Evolutionary conservation across 2,329 filamentous ascomycete species (phyloP), one percentile per base, ranked within the genome.

Genomic region (Parasarocladium wereldwijsianum): DNA sequence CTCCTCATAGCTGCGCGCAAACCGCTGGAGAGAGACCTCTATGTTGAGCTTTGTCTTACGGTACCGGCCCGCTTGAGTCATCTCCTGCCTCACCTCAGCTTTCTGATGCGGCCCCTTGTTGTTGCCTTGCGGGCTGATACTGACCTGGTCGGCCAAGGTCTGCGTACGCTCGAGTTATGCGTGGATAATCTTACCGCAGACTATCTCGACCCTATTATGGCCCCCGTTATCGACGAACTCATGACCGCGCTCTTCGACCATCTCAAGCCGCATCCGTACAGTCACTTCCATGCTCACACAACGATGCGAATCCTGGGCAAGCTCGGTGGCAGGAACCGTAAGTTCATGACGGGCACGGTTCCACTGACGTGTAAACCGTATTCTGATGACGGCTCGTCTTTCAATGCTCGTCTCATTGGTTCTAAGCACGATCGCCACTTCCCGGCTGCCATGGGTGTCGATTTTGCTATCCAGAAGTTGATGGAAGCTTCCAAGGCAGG

Each of bases 171-270:
- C 5, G 90, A 99, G 46, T 69, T 99, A 2, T 99, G 90, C 45
- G 90, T 99, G 12, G 90, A 99, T 39, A 99, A 99, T 43, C 66
- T 99, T 1, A 98, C 92, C 0, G 87, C 90, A 0, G 90, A 98
- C 45, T 99, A 98, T 46, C 62, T 99, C 10, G 90, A 99, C 43
- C 92, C 90, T 0, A 96, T 99, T 44, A 98, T 98, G 87, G 84
- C 87, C 3, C 92, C 90, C 0, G 92, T 96, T 16, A 96, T 99
- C 52, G 87, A 98, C 43, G 90, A 99, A 47, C 64, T 99, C 25
- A 98, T 98, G 90, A 90, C 85, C 26, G 87, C 87, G 2, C 64
- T 99, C 1, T 98, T 93, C 66, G 86, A 94, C 38, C 92, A 98
- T 50, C 66, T 99, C 24, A 81, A 80, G 43, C 92, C 90, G 6